A percentile compares a stretch with the other conserved stretches of the same genome.
These are phyloP conservation scores for Furcasterigmium furcatum DNA, from an alignment of 2,329 filamentous ascomycete species.

Conservation along the genomic window DNA sequence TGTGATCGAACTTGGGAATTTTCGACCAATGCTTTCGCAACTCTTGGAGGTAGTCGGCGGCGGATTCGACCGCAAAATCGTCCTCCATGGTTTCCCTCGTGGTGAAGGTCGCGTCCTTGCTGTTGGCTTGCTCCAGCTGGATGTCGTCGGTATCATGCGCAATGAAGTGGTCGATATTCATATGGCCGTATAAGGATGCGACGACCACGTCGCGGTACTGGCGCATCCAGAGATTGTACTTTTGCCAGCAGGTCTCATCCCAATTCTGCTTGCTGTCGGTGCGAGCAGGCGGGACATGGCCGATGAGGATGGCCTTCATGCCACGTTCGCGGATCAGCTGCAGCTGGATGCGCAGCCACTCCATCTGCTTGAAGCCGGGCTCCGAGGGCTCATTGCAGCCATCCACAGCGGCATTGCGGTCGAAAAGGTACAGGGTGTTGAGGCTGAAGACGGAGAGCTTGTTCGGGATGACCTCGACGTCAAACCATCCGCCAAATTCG, in stretches of 20 bases:
- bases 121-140: conserved; percentile 47
- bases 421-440: conserved; percentile 96
- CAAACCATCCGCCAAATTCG: conserved; percentile 91
- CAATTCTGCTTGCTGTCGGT: conserved; percentile 82
- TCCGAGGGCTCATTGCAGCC: conserved; percentile 77
- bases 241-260: conserved; percentile 98
- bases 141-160: conserved; percentile 82
- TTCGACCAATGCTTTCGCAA: conserved; percentile 75
- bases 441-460: conserved; percentile 87
- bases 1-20: conserved; percentile 54
- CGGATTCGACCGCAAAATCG: conserved; percentile 62
- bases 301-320: conserved; percentile 92
- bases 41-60: conserved; percentile 76
- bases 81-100: conserved; percentile 39
- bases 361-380: conserved; percentile 91
- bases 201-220: conserved; percentile 90
- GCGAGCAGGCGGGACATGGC: conserved; percentile 88
- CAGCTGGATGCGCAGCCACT: conserved; percentile 90
- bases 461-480: conserved; percentile 83
- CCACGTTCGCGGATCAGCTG: conserved; percentile 76
- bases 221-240: conserved; percentile 85
- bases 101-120: conserved; percentile 18
- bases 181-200: conserved; percentile 81
- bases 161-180: conserved; percentile 98
- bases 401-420: conserved; percentile 88